Evolutionary conservation across 352 stramenopile genomes (phyloP), one percentile per base, ranked within the genome.

Genomic region (Globisporangium emineosum): DNA sequence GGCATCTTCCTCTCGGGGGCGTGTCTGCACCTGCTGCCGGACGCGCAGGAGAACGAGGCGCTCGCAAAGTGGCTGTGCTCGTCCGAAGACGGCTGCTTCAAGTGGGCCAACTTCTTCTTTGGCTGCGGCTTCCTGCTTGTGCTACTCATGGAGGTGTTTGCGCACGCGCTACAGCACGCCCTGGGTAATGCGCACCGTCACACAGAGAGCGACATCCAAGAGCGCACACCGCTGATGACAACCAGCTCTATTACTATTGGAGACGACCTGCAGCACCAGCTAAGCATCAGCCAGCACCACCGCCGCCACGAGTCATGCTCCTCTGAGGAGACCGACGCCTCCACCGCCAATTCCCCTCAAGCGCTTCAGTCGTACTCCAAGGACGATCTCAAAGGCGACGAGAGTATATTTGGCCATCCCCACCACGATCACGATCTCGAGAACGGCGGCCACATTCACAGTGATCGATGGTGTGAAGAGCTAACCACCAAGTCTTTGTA

Each of bases 21-120:
- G 25, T 86, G 78, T n/a, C 74, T 94, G 66, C 86, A 94, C 58
- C 61, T 94, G 60, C 79, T 94, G 23, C 81, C 86, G 10, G 86
- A 94, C 54, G 83, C 86, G 27, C 79, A 90, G 55, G 70, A 76
- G 56, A 92, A 94, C 64, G 53, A 62, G 49, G 79, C 82, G 53
- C 78, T 94, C 12, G 70, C 67, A 0, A 49, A 62, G 7, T 81
- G 73, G 60, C 73, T 75, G 1, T 91, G 86, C 55, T 21, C 42
- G 21, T 67, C 81, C 0, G 56, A 62, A 8, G 64, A 73, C 51
- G 71, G 64, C 54, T 93, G 83, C 66, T 87, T 94, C 57, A 75
- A 84, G 64, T 88, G 83, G 69, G 79, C 83, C 52, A 89, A 91
- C 73, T 89, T 93, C 63, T 91, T 94, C 58, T 94, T 90, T 58